Evolutionary conservation across 1,139 yeast genomes (phyloP).

Genomic region (Candida sanyaensis): DNA sequence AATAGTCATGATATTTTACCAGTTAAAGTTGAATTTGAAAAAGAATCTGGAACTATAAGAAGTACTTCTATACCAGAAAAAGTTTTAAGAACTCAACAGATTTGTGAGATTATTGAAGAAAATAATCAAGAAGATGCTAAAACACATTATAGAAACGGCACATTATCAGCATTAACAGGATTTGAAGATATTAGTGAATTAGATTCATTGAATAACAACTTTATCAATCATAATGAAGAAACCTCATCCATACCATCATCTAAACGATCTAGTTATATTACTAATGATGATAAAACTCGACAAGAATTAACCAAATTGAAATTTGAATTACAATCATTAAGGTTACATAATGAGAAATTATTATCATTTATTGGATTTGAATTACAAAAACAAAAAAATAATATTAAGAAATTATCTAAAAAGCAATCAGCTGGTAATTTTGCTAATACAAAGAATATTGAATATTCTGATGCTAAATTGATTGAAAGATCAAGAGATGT

Average conservation of each 20-base stretch:
- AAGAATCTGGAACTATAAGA: constrained; percentile 19
- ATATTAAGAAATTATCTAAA: constrained; percentile 42
- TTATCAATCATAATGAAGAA: constrained; percentile 1
- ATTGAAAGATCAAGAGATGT: constrained; percentile 46
- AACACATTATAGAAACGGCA: constrained; percentile 11
- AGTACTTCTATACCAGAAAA: constrained; percentile 35
- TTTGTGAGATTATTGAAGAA: constrained; percentile 9
- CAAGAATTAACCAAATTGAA: constrained; percentile 55
- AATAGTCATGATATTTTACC: constrained; percentile 49
- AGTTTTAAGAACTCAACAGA: constrained; percentile 11
- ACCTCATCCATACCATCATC: constrained; percentile 22
- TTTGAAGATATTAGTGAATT: constrained; percentile 15
- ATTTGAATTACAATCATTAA: constrained; percentile 56
- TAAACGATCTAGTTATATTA: constrained; percentile 36
- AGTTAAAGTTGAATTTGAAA: constrained; percentile 47
- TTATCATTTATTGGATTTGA: constrained; percentile 60
- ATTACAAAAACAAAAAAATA: constrained; percentile 51
- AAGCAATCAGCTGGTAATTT: constrained; percentile 28
- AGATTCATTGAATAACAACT: constrained; percentile 7
- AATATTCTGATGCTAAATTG: constrained; percentile 57
- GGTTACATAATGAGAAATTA: constrained; percentile 57
- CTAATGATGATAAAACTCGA: constrained; percentile 38
- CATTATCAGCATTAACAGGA: constrained; percentile 16
- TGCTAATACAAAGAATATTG: constrained; percentile 24
- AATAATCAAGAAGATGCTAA: constrained; percentile 4